Evolutionary conservation across 1,284 basidiomycete species (phyloP), one percentile per base, ranked within the genome.

Genomic region (Neonothopanus nambi): DNA sequence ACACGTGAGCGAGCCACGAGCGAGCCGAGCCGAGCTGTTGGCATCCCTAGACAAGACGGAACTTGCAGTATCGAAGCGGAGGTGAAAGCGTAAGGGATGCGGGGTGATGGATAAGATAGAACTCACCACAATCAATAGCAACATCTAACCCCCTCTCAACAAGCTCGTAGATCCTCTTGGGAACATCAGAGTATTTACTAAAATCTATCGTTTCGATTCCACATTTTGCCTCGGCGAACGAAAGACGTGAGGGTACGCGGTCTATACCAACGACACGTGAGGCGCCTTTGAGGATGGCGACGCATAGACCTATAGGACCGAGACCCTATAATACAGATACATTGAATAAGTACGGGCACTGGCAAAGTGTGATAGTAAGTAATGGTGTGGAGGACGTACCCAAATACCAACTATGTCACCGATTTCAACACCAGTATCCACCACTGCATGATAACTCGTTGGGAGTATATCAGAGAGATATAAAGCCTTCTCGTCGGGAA

Each of bases 231-330:
- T 67, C 61, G n/a, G 85, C 87, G 57, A 84, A 77, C 0, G 75
- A 73, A 28, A 93, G 78, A 17, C 89, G 79, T 56, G 79, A 77
- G 0, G 80, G 80, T 15, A 88, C 74, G 15, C 69, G 65, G 69
- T 92, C 89, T 65, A 93, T 86, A 4, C 78, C 84, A 60, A 92
- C 89, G 60, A 93, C 77, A 52, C 85, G 80, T 48, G 75, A 76
- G 4, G 89, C 89, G 33, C 86, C 87, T 66, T 87, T 89, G 30
- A 89, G 66, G 55, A 82, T 69, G 1, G 83, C 81, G 38, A 73
- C 78, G 58, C 78, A 84, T 61, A 81, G 76, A 11, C 85, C 85
- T 55, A 88, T 81, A 0, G 84, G 82, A 20, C 85, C 85, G 12
- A 82, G 68, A 35, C 83, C 82, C 80, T 81, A n/a, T n/a, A n/a